phyloP scores from a whole-genome alignment of 225 moss, liverwort and hornwort genomes.

The Asterella californica region DNA sequence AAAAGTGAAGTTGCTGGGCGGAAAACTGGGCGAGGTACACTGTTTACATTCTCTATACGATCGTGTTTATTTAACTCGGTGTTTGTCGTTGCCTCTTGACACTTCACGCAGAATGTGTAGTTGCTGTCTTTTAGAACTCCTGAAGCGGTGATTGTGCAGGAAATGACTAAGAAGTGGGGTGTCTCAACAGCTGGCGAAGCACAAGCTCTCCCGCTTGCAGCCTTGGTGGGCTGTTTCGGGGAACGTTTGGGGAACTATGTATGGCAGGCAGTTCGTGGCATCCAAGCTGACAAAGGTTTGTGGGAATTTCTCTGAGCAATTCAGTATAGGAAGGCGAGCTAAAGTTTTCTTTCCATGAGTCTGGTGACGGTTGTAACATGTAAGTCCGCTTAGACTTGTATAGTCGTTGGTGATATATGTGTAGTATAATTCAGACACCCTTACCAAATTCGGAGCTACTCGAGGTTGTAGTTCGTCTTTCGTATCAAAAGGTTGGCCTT shows the following conservation, averaged over 20 bases:
- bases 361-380: not conserved
- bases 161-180: slow-evolving; percentile 80
- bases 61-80: not conserved
- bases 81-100: not conserved
- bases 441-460: not conserved
- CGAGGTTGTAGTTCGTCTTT: not conserved
- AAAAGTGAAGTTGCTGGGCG: slow-evolving; percentile 92
- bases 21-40: slow-evolving; percentile 97
- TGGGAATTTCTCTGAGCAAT: not conserved
- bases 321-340: not conserved
- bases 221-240: slow-evolving; percentile 71
- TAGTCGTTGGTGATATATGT: not conserved
- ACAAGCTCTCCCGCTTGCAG: slow-evolving; percentile 59
- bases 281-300: slow-evolving; percentile 88
- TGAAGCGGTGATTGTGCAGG: slow-evolving; percentile 49
- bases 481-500: not conserved
- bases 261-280: slow-evolving; percentile 92
- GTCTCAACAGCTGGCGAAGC: slow-evolving; percentile 91
- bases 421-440: not conserved
- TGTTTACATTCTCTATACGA: not conserved
- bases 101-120: not conserved
- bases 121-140: not conserved
- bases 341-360: not conserved
- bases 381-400: not conserved
- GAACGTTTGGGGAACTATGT: slow-evolving; percentile 88